A percentile compares a stretch with the other conserved stretches of the same genome.
Conservation (phyloP, 768 basidiomycete genomes). For the Mrakia frigida region DNA sequence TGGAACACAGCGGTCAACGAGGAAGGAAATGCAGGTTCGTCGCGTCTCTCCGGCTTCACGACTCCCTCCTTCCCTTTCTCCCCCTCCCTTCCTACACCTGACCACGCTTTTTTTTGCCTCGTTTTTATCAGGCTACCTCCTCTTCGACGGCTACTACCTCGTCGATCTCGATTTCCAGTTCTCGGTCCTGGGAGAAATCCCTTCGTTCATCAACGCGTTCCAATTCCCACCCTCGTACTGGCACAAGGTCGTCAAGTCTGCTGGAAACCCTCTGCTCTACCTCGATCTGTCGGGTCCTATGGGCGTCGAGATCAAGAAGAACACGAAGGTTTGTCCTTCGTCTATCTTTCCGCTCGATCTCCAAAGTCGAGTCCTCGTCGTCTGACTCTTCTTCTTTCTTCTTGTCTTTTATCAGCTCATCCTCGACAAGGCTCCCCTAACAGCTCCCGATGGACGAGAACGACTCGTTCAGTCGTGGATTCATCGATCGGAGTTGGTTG, state of each 20-base stretch:
- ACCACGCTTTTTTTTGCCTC: neutral
- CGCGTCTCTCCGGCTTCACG: neutral
- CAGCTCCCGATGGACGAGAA: slow-evolving; percentile 53
- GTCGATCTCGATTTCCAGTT: slow-evolving; percentile 13
- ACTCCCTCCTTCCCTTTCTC: neutral
- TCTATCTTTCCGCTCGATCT: slow-evolving; percentile 69
- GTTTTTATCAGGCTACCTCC: neutral
- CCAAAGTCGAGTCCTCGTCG: too few relatives aligned
- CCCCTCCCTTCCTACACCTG: neutral
- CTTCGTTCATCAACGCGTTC: neutral
- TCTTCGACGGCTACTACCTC: slow-evolving; percentile 25
- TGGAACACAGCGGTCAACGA: slow-evolving; percentile 84
- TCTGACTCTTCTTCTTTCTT: neutral
- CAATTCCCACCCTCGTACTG: slow-evolving; percentile 46
- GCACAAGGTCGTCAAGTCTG: slow-evolving; percentile 71
- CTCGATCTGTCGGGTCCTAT: slow-evolving; percentile 66
- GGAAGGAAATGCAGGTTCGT: slow-evolving; percentile 50
- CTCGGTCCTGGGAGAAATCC: slow-evolving; percentile 6
- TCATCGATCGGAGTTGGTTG: slow-evolving; percentile 57
- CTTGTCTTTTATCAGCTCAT: neutral
- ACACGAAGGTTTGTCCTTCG: slow-evolving; percentile 71
- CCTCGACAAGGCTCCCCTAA: neutral
- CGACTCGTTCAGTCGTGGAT: slow-evolving; percentile 56
- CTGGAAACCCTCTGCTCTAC: slow-evolving; percentile 54
- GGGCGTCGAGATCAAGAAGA: slow-evolving; percentile 68